Base-by-base conservation (phyloP, 257 asterid genomes). In the Prunella vulgaris region DNA sequence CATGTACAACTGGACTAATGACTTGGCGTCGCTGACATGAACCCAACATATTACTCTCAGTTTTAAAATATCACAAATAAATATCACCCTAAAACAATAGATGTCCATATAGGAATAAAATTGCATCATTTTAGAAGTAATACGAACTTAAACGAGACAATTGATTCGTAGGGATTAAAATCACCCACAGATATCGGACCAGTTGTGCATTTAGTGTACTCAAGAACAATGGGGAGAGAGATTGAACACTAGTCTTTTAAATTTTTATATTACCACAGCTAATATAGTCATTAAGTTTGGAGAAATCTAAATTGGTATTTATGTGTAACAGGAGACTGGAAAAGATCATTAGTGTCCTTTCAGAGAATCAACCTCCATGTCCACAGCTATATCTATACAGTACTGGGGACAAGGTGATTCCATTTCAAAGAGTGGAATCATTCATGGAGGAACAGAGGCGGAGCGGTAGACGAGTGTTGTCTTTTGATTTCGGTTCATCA, bases 321-420 rank as follows among this genome's bases (percentile, higher is more conserved):
- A 20, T 52, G 17, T 77, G 52, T 54, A 60, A 77, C 85, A 92
- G 98, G 86, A 84, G 85, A 80, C 68, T 92, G 86, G 71, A 64
- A 52, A 84, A 69, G 85, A 59, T 81, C 46, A 60, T 87, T 46
- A 72, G 76, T 14, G 59, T 62, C 65, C 92, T 89, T 63, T 63
- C 72, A 6, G 76, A 77, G 58, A 71, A 76, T 73, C 98, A 86
- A 82, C 95, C 98, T n/a, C 58, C 75, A 4, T 92, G 89, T 49
- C 96, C 96, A 17, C 98, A 86, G 82, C 96, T 92, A 5, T 92
- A 86, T 85, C 77, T 92, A 40, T 92, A 88, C 59, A 88, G 98
- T 40, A 78, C 82, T 2, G 90, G 84, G 15, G 98, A 92, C 82
- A 90, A 66, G 77, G 97, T 92, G 67, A 86, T 92, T 77, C 96